These are phyloP conservation scores for Artomyces pyxidatus DNA, from an alignment of 768 basidiomycete genomes.

Conservation along the genomic window DNA sequence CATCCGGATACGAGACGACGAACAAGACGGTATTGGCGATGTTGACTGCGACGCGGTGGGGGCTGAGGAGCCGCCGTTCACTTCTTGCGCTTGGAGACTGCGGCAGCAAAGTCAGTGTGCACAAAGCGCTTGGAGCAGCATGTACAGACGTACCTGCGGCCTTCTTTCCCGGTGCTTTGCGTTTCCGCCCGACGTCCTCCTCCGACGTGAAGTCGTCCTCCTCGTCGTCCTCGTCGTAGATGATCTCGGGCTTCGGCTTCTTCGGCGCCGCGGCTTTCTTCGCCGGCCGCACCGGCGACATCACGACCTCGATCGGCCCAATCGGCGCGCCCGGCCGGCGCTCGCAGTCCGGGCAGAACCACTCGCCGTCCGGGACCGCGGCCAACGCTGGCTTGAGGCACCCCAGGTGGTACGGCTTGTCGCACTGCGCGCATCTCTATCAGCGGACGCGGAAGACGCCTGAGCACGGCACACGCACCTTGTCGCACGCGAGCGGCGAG, in stretches of 20 bases:
- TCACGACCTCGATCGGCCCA: not conserved
- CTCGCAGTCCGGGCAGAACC: constrained; percentile 80
- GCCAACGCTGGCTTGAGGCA: constrained; percentile 76
- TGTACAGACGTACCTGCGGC: constrained; percentile 27
- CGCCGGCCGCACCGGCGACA: constrained; percentile 16
- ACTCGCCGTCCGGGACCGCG: constrained; percentile 80
- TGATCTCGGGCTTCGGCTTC: constrained; percentile 8
- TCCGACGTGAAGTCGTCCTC: constrained; percentile 16
- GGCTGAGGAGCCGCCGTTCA: constrained; percentile 12
- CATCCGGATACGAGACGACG: not conserved
- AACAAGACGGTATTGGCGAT: not conserved
- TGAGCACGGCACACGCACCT: constrained; percentile 38
- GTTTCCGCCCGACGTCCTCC: constrained; percentile 26
- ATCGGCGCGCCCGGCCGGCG: constrained; percentile 46
- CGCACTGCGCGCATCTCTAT: constrained; percentile 51
- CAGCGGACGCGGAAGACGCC: constrained; percentile 1
- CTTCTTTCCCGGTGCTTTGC: constrained; percentile 35
- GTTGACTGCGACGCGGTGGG: not conserved
- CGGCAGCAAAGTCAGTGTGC: not conserved
- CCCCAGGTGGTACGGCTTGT: constrained; percentile 75
- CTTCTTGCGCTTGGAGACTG: constrained; percentile 34
- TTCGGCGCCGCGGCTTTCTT: not conserved
- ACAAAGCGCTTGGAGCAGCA: not conserved
- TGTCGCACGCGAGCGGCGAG: constrained; percentile 82
- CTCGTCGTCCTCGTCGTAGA: constrained; percentile 18